Percentiles rank a stretch among this genome's conserved stretches.
Conservation (phyloP, 2,329 filamentous ascomycete genomes). For the Penicillium sp. region DNA sequence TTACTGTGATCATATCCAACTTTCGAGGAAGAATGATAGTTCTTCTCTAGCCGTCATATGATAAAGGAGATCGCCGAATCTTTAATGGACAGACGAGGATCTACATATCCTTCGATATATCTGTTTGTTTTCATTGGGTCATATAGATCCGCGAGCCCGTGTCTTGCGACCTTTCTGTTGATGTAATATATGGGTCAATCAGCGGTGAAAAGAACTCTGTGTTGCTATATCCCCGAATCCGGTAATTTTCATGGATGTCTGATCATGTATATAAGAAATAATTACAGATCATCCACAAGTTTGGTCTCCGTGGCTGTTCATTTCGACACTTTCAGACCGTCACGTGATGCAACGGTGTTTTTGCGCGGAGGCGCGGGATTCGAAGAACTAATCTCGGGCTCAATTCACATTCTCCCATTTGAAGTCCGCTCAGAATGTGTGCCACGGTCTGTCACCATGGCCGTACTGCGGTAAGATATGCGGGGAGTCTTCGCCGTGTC, state of each 20-base stretch:
- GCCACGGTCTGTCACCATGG: background rate
- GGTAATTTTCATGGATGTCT: no score
- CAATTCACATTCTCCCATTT: background rate
- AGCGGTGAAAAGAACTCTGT: no score
- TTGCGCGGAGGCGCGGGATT: constrained; percentile 5
- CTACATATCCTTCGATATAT: no score
- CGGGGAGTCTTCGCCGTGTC: constrained; percentile 1
- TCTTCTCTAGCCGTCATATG: background rate
- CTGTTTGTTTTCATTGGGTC: background rate
- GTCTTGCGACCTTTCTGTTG: background rate
- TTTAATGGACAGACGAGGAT: no score
- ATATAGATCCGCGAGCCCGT: background rate
- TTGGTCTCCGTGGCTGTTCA: no score
- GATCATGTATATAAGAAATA: no score
- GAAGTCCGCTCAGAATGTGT: constrained; percentile 8
- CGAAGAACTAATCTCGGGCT: background rate
- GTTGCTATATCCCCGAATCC: no score
- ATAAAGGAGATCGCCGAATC: background rate
- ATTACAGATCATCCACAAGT: no score
- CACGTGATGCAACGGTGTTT: constrained; percentile 12
- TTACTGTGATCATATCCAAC: constrained; percentile 18
- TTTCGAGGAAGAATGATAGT: constrained; percentile 7
- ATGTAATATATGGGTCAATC: no score
- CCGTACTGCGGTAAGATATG: background rate
- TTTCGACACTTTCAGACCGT: background rate